Conservation (phyloP, 2,329 filamentous ascomycete species). For the Exophiala sp. region DNA sequence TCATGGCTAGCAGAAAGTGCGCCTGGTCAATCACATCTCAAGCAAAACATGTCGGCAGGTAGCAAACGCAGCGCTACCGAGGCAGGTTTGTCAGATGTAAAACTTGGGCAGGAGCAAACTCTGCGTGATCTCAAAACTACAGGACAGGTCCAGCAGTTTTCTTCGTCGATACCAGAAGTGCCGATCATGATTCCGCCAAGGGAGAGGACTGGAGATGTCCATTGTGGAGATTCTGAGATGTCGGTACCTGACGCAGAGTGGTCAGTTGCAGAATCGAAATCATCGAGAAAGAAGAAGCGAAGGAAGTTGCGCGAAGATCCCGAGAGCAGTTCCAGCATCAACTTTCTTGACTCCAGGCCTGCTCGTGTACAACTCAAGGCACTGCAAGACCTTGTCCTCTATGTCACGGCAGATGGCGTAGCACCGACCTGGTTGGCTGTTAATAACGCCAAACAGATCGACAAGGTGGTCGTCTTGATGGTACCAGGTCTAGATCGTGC, state of each 20-base stretch:
- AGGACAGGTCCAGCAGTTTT: neutral
- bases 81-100: constrained; percentile 4
- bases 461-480: constrained; percentile 84
- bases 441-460: constrained; percentile 53
- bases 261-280: constrained; percentile 19
- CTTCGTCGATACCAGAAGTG: neutral
- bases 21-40: too few species aligned
- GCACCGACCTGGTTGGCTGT: constrained; percentile 63
- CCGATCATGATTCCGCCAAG: neutral
- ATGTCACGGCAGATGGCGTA: constrained; percentile 59
- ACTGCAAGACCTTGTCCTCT: constrained; percentile 57
- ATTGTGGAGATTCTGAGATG: too few species aligned
- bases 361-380: constrained; percentile 51
- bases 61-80: constrained; percentile 14
- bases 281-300: constrained; percentile 18
- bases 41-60: constrained; percentile 6
- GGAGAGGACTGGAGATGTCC: too few species aligned
- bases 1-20: too few species aligned
- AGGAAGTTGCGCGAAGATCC: constrained; percentile 13
- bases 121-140: neutral
- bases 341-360: constrained; percentile 16
- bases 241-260: constrained; percentile 5
- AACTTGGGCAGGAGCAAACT: neutral
- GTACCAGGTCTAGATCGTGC: constrained; percentile 84
- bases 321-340: constrained; percentile 11